Evolutionary conservation across 1,139 yeast species (phyloP).

Genomic region (Yamadazyma siamensis): DNA sequence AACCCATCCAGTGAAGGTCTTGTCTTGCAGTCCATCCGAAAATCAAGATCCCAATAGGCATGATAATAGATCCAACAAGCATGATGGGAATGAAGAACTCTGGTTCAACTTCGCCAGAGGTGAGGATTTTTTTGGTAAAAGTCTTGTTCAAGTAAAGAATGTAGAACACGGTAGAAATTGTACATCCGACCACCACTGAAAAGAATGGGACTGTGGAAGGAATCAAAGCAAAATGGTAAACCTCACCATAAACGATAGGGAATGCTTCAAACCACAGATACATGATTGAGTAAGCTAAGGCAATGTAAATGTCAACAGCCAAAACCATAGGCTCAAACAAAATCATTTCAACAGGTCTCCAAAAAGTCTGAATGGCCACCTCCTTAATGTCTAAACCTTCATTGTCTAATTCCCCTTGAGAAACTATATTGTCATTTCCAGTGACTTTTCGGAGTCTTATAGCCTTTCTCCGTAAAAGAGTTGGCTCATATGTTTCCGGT

Average conservation of each 20-base stretch:
- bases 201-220: conserved; percentile 21
- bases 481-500: conserved; percentile 50
- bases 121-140: conserved; percentile 25
- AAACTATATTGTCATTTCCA: conserved; percentile 35
- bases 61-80: conserved; percentile 23
- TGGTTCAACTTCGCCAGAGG: conserved; percentile 46
- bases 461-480: conserved; percentile 46
- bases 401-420: conserved; percentile 41
- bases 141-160: conserved; percentile 15
- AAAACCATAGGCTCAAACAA: conserved; percentile 31
- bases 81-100: conserved; percentile 59
- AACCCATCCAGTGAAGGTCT: conserved; percentile 28
- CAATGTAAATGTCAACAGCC: conserved; percentile 26
- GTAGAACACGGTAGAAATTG: conserved; percentile 20
- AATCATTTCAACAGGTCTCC: conserved; percentile 30
- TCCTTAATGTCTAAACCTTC: conserved; percentile 23
- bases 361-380: conserved; percentile 21
- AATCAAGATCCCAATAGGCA: conserved; percentile 31
- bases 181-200: conserved; percentile 18
- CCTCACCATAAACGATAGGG: conserved; percentile 24
- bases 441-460: conserved; percentile 41
- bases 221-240: conserved; percentile 25
- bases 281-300: conserved; percentile 26
- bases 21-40: conserved; percentile 29
- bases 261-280: conserved; percentile 33